A percentile compares a stretch with the other conserved stretches of the same genome.
These are phyloP conservation scores for Moesziomyces antarcticus DNA, from an alignment of 1,284 basidiomycete species.

Conservation along the genomic window DNA sequence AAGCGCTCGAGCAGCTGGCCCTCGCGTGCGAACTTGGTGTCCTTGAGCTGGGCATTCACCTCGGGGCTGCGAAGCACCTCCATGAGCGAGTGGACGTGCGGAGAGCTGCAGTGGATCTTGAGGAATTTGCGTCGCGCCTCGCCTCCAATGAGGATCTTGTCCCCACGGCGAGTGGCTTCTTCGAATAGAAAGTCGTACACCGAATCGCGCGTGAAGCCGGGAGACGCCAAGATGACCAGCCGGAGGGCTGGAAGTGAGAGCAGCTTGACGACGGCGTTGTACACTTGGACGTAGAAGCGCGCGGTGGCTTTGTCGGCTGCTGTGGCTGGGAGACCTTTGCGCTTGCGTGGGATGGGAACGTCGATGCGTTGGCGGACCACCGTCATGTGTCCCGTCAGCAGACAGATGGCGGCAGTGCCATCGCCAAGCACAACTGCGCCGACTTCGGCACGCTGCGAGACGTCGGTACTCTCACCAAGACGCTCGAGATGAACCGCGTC, in stretches of 20 bases:
- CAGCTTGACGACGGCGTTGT: slow-evolving; percentile 86
- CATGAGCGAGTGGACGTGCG: slow-evolving; percentile 94
- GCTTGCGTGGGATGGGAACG: slow-evolving; percentile 87
- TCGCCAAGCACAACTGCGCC: slow-evolving; percentile 96
- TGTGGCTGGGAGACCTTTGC: slow-evolving; percentile 60
- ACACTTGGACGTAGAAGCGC: slow-evolving; percentile 86
- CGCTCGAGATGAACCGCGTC: slow-evolving; percentile 86
- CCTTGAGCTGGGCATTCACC: slow-evolving; percentile 79
- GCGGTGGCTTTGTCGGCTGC: slow-evolving; percentile 56
- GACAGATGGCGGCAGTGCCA: slow-evolving; percentile 87
- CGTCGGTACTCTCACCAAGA: slow-evolving; percentile 86
- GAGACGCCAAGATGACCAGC: slow-evolving; percentile 94
- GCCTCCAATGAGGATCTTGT: slow-evolving; percentile 79
- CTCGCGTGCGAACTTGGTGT: slow-evolving; percentile 97
- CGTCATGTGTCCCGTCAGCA: slow-evolving; percentile 97
- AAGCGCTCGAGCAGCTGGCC: slow-evolving; percentile 71
- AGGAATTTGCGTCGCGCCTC: slow-evolving; percentile 84
- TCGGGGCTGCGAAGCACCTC: slow-evolving; percentile 90
- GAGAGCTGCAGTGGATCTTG: slow-evolving; percentile 89
- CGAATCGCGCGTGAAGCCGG: slow-evolving; percentile 92
- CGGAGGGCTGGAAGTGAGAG: slow-evolving; percentile 85
- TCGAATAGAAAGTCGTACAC: slow-evolving; percentile 78
- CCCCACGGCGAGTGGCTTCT: slow-evolving; percentile 74
- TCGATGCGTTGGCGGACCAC: slow-evolving; percentile 91
- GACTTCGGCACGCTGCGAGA: slow-evolving; percentile 94